These are phyloP conservation scores for Volutella citrinella DNA, from an alignment of 2,329 filamentous ascomycete genomes.

Conservation along the genomic window DNA sequence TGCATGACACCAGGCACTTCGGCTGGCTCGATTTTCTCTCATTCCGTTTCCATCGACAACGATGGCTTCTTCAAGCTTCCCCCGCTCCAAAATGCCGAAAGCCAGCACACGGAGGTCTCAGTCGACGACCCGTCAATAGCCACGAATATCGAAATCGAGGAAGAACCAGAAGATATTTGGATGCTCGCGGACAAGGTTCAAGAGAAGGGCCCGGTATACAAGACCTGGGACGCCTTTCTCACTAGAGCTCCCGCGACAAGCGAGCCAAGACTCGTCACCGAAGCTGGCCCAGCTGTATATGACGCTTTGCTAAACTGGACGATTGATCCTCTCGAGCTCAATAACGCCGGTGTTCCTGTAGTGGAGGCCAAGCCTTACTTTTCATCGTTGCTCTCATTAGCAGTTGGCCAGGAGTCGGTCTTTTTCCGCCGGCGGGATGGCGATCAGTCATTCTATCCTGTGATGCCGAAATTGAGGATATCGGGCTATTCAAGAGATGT, in stretches of 20 bases:
- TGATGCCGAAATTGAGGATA: conserved; percentile 45
- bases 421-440: conserved; percentile 63
- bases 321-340: conserved; percentile 37
- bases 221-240: conserved; percentile 70
- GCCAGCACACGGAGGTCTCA: not conserved
- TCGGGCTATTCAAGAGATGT: conserved; percentile 54
- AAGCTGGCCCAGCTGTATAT: conserved; percentile 63
- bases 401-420: conserved; percentile 68
- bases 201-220: conserved; percentile 42
- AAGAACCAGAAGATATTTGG: conserved; percentile 41
- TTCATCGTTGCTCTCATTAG: conserved; percentile 61
- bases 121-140: conserved; percentile 5
- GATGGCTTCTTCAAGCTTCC: conserved; percentile 31
- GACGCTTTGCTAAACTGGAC: conserved; percentile 56
- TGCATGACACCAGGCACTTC: too few relatives aligned
- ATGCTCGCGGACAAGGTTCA: conserved; percentile 33
- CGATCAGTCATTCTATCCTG: conserved; percentile 50
- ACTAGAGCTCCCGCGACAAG: conserved; percentile 29
- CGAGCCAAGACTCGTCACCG: conserved; percentile 60
- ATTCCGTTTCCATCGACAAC: conserved; percentile 15
- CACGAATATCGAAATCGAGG: conserved; percentile 9
- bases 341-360: conserved; percentile 37
- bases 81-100: conserved; percentile 7
- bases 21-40: too few relatives aligned
- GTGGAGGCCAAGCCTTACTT: conserved; percentile 49